Conservation (phyloP, 164 flowering plant species). For the Vitis amurensis region DNA sequence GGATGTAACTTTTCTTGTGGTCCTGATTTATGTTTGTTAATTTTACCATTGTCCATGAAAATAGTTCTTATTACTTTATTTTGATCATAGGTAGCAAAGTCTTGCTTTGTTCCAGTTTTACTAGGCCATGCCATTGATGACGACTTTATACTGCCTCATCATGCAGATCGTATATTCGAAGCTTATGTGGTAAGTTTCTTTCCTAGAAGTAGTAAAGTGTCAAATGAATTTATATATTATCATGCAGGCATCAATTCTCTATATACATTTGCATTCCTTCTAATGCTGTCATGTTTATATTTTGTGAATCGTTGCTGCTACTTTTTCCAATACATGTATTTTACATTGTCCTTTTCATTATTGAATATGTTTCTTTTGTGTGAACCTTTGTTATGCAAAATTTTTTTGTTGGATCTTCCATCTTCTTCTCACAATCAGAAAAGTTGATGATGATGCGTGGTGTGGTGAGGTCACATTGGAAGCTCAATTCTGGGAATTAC, state of each 20-base stretch:
- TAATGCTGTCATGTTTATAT: too few species aligned
- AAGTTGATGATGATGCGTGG: neutral
- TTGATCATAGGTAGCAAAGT: constrained; percentile 59
- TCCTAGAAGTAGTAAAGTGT: neutral
- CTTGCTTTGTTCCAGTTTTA: constrained; percentile 86
- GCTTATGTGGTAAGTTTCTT: constrained; percentile 62
- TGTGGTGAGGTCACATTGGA: neutral
- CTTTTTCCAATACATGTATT: neutral
- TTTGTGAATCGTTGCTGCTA: neutral
- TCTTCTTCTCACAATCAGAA: neutral
- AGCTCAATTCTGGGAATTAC: too few species aligned
- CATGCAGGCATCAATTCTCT: neutral
- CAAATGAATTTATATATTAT: neutral
- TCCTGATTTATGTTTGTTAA: neutral
- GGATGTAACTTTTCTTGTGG: neutral
- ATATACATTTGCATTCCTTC: neutral
- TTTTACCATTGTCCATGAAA: neutral
- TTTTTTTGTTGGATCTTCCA: neutral
- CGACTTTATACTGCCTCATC: constrained; percentile 90
- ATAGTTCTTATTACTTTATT: constrained; percentile 4
- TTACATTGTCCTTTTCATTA: neutral
- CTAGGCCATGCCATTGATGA: constrained; percentile 93
- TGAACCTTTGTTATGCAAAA: neutral
- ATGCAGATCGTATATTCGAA: constrained; percentile 79
- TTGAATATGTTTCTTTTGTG: neutral